These are phyloP conservation scores for Lactifluus piperatus DNA, from an alignment of 768 basidiomycete genomes.

Conservation along the genomic window DNA sequence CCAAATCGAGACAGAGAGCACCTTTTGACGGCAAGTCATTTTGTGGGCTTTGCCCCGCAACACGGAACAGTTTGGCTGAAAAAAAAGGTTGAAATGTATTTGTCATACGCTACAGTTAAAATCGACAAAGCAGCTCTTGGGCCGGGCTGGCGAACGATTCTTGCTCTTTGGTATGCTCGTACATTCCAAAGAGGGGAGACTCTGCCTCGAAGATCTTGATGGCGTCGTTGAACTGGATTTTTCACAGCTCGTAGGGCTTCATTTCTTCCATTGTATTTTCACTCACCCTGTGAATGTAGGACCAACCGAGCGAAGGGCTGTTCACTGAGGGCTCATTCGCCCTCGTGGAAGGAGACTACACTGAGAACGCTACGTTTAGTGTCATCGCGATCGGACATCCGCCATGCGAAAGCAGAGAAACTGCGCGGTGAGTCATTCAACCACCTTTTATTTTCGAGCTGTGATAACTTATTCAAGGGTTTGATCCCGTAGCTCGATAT, in stretches of 20 bases:
- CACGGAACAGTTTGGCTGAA: not conserved
- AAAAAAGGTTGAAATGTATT: not conserved
- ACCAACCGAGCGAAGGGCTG: conserved; percentile 89
- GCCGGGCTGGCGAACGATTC: conserved; percentile 83
- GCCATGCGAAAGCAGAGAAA: conserved; percentile 84
- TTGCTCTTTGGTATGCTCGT: conserved; percentile 89
- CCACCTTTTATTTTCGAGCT: not conserved
- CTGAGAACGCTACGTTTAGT: conserved; percentile 78
- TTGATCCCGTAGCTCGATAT: conserved; percentile 58
- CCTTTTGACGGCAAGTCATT: conserved; percentile 67
- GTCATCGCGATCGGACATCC: conserved; percentile 96
- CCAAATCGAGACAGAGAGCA: conserved; percentile 81
- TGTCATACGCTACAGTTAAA: conserved; percentile 48
- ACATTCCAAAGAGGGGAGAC: conserved; percentile 80
- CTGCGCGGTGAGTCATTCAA: conserved; percentile 51
- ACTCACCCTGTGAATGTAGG: conserved; percentile 29
- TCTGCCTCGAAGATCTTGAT: conserved; percentile 91
- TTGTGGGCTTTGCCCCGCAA: not conserved
- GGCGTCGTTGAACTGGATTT: conserved; percentile 86
- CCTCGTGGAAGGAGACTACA: conserved; percentile 93
- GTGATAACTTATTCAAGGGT: conserved; percentile 10
- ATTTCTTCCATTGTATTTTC: not conserved
- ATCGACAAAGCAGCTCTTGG: conserved; percentile 93
- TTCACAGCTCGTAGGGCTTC: conserved; percentile 62
- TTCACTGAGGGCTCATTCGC: conserved; percentile 97